Evolutionary conservation across 257 asterid species (phyloP), one percentile per base, ranked within the genome.

Genomic region (Vinca minor): DNA sequence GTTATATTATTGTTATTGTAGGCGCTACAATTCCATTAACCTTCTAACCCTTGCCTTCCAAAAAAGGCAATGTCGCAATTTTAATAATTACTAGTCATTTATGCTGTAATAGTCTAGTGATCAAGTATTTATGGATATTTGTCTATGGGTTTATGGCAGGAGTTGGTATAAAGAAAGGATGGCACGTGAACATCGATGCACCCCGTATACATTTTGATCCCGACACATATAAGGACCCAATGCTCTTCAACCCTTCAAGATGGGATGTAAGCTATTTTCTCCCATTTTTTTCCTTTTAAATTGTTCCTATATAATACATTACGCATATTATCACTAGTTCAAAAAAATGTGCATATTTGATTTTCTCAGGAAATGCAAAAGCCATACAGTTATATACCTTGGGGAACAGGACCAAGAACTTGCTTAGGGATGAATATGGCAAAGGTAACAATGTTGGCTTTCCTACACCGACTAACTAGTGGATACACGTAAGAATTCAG

Each of bases 401-500:
- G 83, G 21, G 89, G 89, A 47, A 71, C 81, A 41, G 93, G 93
- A 35, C 80, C 89, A 1, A 59, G 89, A 56, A 76, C 87, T 10
- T 85, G 93, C 76, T 70, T 85, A 79, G 93, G 93, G 10, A 81
- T 81, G 38, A 85, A 83, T 64, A 77, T 85, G 87, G 89, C 85
- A 12, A 85, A 83, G 60, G 74, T 77, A 59, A 82, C 83, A 4
- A 79, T 85, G 89, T 29, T 74, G 70, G 85, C 79, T 58, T 85
- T 78, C 39, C 47, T 85, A 61, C 82, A 83, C 61, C 76, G 85
- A 26, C 73, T 85, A 29, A 73, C 82, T 0, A 55, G 73, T 36
- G 80, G 79, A 79, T 85, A 85, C 83, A 75, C 71, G 93, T 83
- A 9, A 67, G 85, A n/a, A n/a, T n/a, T n/a, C n/a, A n/a, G n/a